Percentiles rank a stretch among this genome's conserved stretches.
Evolutionary conservation across 2,329 filamentous ascomycete genomes (phyloP).

Genomic region (Claviceps pusilla): DNA sequence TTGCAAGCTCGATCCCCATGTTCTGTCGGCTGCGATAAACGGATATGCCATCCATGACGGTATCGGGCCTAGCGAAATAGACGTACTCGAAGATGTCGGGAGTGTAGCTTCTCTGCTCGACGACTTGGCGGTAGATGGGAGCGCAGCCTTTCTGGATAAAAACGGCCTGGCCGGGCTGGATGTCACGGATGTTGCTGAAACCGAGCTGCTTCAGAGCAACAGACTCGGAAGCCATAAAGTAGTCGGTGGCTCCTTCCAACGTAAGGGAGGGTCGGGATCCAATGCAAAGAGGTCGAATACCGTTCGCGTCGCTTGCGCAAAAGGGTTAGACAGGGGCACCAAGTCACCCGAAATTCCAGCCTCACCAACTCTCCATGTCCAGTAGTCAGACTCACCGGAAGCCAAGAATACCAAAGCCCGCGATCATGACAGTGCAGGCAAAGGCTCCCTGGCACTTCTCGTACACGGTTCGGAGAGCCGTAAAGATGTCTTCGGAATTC

Average conservation of each 20-base stretch:
- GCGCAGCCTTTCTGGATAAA: slow-evolving; percentile 65
- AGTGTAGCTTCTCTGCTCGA: slow-evolving; percentile 51
- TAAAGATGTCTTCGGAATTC: slow-evolving; percentile 64
- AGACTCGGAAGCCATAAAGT: slow-evolving; percentile 84
- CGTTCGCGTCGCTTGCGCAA: slow-evolving; percentile 18
- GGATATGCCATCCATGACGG: slow-evolving; percentile 73
- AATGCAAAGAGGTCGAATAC: slow-evolving; percentile 68
- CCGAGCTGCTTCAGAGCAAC: slow-evolving; percentile 71
- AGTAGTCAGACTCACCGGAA: slow-evolving; percentile 37
- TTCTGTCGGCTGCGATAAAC: slow-evolving; percentile 71
- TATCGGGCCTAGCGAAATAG: slow-evolving; percentile 75
- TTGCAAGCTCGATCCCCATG: slow-evolving; percentile 72
- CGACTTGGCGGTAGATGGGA: slow-evolving; percentile 64
- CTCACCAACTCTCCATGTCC: neutral
- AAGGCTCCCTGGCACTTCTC: slow-evolving; percentile 57
- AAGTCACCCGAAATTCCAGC: neutral
- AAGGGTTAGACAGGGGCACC: neutral
- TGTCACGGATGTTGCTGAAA: slow-evolving; percentile 60
- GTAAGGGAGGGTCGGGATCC: slow-evolving; percentile 57
- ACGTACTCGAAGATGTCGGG: slow-evolving; percentile 74
- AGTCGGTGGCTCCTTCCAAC: slow-evolving; percentile 52
- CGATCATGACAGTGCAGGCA: slow-evolving; percentile 70
- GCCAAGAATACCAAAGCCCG: slow-evolving; percentile 64
- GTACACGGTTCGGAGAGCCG: slow-evolving; percentile 57
- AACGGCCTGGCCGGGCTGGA: slow-evolving; percentile 71